Percentiles rank a stretch among this genome's conserved stretches.
phyloP scores from a whole-genome alignment of 2,329 filamentous ascomycete genomes.

The Bisporella sp. region DNA sequence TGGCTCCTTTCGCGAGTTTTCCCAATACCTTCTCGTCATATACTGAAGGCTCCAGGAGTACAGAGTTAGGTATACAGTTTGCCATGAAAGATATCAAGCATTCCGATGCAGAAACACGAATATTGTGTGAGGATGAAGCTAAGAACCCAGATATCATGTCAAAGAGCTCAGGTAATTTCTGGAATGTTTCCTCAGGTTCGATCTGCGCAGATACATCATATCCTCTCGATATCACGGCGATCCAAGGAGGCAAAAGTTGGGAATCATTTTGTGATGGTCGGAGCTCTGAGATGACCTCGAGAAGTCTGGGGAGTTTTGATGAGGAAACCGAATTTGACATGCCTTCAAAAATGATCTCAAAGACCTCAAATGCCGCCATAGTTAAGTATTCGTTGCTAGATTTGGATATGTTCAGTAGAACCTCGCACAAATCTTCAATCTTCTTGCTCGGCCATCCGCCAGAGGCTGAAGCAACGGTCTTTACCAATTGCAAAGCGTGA shows the following conservation, averaged over 20 bases:
- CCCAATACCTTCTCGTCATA: conserved; percentile 88
- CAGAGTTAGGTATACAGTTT: conserved; percentile 78
- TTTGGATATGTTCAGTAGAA: conserved; percentile 80
- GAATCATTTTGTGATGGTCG: conserved; percentile 90
- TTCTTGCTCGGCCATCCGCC: conserved; percentile 96
- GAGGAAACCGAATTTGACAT: conserved; percentile 84
- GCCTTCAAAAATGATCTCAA: conserved; percentile 91
- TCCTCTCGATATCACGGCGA: conserved; percentile 87
- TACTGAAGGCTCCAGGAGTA: conserved; percentile 81
- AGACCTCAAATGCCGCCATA: conserved; percentile 93
- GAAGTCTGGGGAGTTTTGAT: conserved; percentile 77
- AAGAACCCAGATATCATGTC: conserved; percentile 73
- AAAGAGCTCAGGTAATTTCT: conserved; percentile 82
- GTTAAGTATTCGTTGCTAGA: conserved; percentile 94
- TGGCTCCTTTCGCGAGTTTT: conserved; percentile 67
- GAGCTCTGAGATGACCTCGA: conserved; percentile 88
- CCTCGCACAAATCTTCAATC: conserved; percentile 85
- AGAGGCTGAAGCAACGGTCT: conserved; percentile 78
- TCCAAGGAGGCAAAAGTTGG: conserved; percentile 91
- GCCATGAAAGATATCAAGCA: conserved; percentile 89
- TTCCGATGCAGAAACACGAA: conserved; percentile 88
- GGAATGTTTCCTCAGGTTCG: conserved; percentile 83
- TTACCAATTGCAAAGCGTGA: conserved; percentile 86
- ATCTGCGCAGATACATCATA: conserved; percentile 91
- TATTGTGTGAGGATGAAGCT: conserved; percentile 82